Evolutionary conservation across 768 basidiomycete species (phyloP), one percentile per base, ranked within the genome.

Genomic region (Cytidiella melzeri): DNA sequence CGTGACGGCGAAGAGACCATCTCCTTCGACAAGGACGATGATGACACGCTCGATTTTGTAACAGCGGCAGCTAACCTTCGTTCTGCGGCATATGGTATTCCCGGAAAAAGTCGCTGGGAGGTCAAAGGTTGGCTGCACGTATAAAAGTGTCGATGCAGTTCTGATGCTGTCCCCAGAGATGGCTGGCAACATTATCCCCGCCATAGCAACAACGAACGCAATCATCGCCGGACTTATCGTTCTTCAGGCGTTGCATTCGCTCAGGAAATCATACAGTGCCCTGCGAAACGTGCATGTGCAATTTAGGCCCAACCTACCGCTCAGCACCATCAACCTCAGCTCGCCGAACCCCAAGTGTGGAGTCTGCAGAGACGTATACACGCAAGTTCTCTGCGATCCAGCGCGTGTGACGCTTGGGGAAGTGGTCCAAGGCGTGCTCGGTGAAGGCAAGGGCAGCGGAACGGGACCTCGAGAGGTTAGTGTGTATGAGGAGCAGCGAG

Each of bases 151-250:
- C 37, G 26, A 11, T 28, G 27, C 21, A 28, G 12, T 50, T 48
- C 18, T 51, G 25, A 41, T 11, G 3, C 24, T 36, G 4, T 23
- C 20, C 20, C 19, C 64, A 95, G 94, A 97, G 68, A 98, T 97
- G 91, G 96, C 96, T 0, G 96, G 96, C 9, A 99, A 99, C 67
- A 98, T 99, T 60, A 99, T 98, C 55, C 96, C 96, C 5, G 96
- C 96, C 1, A 98, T 99, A 59, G 96, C 96, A 4, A 99, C 96
- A 3, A 99, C 96, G 20, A 99, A 99, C 64, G 96, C 96, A 9
- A 90, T 99, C 65, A 83, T 98, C 56, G 87, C 96, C 0, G 96
- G 95, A 0, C 72, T 95, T 34, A 92, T 98, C 61, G 93, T 98
- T 20, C 75, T 97, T 40, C 94, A 97, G 64, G 88, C 93, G 0